A percentile compares a stretch with the other conserved stretches of the same genome.
Conservation (phyloP, 305 asterid genomes). For the Coffea humblotiana region DNA sequence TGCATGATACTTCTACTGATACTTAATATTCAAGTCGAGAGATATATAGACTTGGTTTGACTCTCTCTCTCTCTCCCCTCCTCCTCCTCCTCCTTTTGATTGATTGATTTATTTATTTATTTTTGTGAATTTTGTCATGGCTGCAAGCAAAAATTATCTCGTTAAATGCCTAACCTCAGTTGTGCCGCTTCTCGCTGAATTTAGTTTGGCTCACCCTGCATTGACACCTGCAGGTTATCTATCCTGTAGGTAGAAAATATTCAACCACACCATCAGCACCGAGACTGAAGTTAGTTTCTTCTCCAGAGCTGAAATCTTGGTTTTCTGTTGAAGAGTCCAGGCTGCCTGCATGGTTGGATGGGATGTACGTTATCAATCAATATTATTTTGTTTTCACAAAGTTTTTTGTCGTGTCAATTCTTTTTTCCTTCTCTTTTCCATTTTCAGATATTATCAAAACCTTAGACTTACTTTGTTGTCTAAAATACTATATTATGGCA, state of each 20-base stretch:
- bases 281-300: slow-evolving; percentile 72
- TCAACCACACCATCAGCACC: slow-evolving; percentile 62
- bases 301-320: slow-evolving; percentile 74
- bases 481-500: slow-evolving; percentile 13
- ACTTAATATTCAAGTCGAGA: too few relatives aligned
- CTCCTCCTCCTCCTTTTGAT: too few relatives aligned
- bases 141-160: not conserved
- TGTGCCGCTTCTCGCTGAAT: not conserved
- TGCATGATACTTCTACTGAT: too few relatives aligned
- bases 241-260: slow-evolving; percentile 74
- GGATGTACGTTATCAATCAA: slow-evolving; percentile 61
- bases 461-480: slow-evolving; percentile 10
- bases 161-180: not conserved
- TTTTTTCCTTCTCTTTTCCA: not conserved
- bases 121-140: not conserved
- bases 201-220: slow-evolving; percentile 5
- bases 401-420: not conserved
- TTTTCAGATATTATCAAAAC: not conserved
- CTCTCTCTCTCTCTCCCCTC: not conserved
- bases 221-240: slow-evolving; percentile 56
- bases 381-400: slow-evolving; percentile 6
- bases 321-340: slow-evolving; percentile 83
- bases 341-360: slow-evolving; percentile 92
- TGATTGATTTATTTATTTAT: not conserved
- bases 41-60: not conserved